Base-by-base conservation (phyloP, 148 eudicot genomes). In the Fagopyrum tataricum region DNA sequence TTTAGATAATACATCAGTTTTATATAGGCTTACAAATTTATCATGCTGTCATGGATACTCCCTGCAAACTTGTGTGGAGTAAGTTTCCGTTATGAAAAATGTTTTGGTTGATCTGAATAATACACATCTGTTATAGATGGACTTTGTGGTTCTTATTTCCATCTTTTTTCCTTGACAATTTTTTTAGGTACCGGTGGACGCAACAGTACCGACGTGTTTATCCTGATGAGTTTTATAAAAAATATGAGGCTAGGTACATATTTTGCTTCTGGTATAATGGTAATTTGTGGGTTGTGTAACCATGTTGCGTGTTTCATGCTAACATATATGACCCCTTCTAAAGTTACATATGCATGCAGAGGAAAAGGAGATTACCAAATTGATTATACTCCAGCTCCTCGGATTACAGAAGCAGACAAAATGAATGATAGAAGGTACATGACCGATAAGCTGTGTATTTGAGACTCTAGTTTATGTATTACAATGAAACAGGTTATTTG, bases 331-430 rank as follows among this genome's bases (percentile, higher is more conserved):
- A 37, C 24, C 18, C 23, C 12, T 40, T 59, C 39, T 61, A 58
- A 59, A 17, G 59, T 64, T 76, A 52, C 61, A 41, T 67, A 61
- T 77, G 77, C 69, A 15, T 75, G 14, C 84, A 96, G 99, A 83
- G 99, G 94, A 21, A 85, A 86, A 76, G 94, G 91, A 58, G 92
- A 92, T 74, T 85, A 92, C 82, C 88, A 90, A 76, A 90, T 96
- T 68, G 97, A 96, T 55, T 96, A 82, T 76, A 77, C 76, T 73
- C 99, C 99, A 67, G 99, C 97, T 84, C 85, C 95, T 44, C 85
- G 97, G 52, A 82, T 86, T 75, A 88, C 96, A 71, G 97, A 96
- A 83, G 97, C 99, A 59, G 99, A 96, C 87, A 87, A 92, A 78
- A 77, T 77, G 5, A 85, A 87, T 81, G 96, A 96, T 69, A 90